Conservation (phyloP, 2,329 filamentous ascomycete genomes). For the Sporothrix pallida region DNA sequence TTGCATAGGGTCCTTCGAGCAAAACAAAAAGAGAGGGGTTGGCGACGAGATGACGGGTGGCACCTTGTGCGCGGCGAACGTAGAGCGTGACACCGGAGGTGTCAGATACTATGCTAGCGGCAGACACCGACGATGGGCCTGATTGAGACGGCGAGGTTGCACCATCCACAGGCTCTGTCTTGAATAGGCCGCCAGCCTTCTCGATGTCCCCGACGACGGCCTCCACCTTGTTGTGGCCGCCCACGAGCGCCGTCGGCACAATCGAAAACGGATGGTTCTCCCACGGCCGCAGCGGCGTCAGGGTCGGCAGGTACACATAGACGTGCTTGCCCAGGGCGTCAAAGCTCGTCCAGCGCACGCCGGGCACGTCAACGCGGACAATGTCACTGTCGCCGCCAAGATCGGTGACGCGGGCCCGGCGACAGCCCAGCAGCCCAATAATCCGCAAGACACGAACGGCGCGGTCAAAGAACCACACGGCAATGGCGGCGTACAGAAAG, state of each 20-base stretch:
- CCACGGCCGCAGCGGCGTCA: constrained; percentile 51
- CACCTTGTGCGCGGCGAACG: background rate
- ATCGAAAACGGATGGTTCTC: constrained; percentile 63
- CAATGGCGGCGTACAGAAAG: constrained; percentile 39
- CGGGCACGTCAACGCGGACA: constrained; percentile 43
- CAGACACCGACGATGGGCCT: background rate
- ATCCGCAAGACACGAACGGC: background rate
- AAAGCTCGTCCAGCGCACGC: constrained; percentile 42
- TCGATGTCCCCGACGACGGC: background rate
- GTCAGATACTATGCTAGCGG: background rate
- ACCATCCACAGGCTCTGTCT: background rate
- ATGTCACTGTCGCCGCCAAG: constrained; percentile 43
- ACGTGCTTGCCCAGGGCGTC: constrained; percentile 46
- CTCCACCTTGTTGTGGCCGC: background rate
- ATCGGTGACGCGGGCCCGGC: constrained; percentile 22
- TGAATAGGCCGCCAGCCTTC: background rate
- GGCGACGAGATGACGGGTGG: background rate
- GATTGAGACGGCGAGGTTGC: background rate
- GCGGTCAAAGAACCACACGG: constrained; percentile 11
- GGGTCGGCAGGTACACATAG: constrained; percentile 57
- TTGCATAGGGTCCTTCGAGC: background rate
- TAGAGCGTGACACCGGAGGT: background rate
- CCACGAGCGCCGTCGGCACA: constrained; percentile 42
- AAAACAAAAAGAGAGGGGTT: background rate
- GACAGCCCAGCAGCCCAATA: background rate